phyloP scores from a whole-genome alignment of 2,329 filamentous ascomycete genomes.

The Dothistroma septosporum region DNA sequence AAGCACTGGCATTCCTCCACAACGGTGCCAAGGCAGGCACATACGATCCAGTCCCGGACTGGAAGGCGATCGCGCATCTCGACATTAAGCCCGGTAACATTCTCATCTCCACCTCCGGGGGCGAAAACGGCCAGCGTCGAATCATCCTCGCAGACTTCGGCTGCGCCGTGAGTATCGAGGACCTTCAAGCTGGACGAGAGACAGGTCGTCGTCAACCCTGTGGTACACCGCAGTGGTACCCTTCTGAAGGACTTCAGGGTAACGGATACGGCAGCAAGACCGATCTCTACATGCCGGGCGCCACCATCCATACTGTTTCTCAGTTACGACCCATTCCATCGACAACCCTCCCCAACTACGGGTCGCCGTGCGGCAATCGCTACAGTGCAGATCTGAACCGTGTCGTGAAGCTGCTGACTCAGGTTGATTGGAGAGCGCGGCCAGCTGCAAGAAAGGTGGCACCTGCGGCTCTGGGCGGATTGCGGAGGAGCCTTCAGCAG shows the following conservation, averaged over 20 bases:
- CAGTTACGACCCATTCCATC: neutral
- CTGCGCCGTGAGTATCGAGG: constrained; percentile 13
- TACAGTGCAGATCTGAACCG: constrained; percentile 8
- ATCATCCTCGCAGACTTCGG: constrained; percentile 24
- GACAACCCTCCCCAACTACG: neutral
- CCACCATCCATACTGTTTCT: constrained; percentile 12
- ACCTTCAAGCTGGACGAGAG: constrained; percentile 11
- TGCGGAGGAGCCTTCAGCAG: neutral
- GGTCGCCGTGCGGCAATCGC: constrained; percentile 8
- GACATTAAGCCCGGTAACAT: constrained; percentile 21
- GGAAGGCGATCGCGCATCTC: constrained; percentile 18
- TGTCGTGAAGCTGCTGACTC: constrained; percentile 10
- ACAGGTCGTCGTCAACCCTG: constrained; percentile 9
- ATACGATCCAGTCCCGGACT: neutral
- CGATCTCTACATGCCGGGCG: constrained; percentile 19
- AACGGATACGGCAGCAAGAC: constrained; percentile 16
- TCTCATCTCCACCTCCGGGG: constrained; percentile 8
- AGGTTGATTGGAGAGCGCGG: neutral
- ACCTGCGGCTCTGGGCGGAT: constrained; percentile 1
- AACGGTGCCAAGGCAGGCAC: constrained; percentile 9
- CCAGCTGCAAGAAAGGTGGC: constrained; percentile 14
- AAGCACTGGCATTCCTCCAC: constrained; percentile 34
- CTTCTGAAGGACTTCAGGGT: constrained; percentile 13
- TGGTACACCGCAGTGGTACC: constrained; percentile 20
- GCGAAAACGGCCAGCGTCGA: constrained; percentile 1